Evolutionary conservation across 768 basidiomycete species (phyloP).

Genomic region (Mycena pura): DNA sequence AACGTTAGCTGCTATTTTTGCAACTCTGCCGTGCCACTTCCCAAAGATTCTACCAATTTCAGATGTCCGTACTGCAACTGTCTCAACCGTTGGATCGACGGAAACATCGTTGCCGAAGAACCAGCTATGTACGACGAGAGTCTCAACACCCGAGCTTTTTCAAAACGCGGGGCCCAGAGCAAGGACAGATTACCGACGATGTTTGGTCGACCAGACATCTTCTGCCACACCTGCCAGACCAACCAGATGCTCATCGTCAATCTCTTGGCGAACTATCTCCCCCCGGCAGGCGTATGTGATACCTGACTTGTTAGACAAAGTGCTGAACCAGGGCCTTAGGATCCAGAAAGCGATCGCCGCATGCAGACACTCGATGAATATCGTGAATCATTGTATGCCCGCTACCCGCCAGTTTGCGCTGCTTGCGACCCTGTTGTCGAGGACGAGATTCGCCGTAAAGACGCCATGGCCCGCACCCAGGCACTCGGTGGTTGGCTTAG

Average conservation of each 20-base stretch:
- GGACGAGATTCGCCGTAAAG: conserved; percentile 77
- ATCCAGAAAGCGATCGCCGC: conserved; percentile 71
- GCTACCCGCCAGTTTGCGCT: conserved; percentile 89
- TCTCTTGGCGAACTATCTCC: conserved; percentile 89
- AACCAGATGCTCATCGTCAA: conserved; percentile 90
- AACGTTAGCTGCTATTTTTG: conserved; percentile 76
- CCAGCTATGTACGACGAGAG: conserved; percentile 87
- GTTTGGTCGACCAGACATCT: conserved; percentile 66
- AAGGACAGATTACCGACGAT: conserved; percentile 71
- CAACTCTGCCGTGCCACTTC: conserved; percentile 50
- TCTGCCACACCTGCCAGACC: conserved; percentile 90
- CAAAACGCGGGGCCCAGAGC: conserved; percentile 72
- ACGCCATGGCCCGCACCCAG: conserved; percentile 80
- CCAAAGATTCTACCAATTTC: conserved; percentile 62
- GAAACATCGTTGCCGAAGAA: conserved; percentile 84
- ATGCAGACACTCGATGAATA: conserved; percentile 74
- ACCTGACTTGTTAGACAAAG: neutral
- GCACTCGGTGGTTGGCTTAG: conserved; percentile 78
- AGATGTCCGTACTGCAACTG: conserved; percentile 72
- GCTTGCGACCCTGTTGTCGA: conserved; percentile 81
- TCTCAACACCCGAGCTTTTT: conserved; percentile 73
- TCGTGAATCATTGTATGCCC: conserved; percentile 71
- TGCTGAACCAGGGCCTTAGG: conserved; percentile 49
- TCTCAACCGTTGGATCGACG: conserved; percentile 74
- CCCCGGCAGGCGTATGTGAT: conserved; percentile 69